Base-by-base conservation (phyloP, 345 rosid genomes). In the Jatropha curcas region DNA sequence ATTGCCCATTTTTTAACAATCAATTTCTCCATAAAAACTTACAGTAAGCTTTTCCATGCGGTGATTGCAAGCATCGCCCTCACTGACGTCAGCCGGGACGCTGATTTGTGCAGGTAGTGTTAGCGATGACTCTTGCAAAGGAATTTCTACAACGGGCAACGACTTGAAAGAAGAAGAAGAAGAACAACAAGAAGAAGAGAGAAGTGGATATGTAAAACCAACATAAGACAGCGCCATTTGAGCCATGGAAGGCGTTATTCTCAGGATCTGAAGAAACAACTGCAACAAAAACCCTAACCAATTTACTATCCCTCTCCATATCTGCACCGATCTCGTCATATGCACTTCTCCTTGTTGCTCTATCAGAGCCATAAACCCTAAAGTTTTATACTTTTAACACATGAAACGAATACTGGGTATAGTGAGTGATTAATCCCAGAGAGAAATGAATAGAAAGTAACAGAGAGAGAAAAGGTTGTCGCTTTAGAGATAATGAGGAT, bases 141-240 rank as follows among this genome's bases (percentile, higher is more conserved):
- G 59, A 56, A 71, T 34, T 81, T 94, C 97, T 65, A 86, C 87
- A 61, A 70, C 85, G 2, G 97, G 93, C 60, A 94, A 79, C 17
- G 93, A 92, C 77, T 84, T 87, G 69, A 92, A 94, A 76, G 85
- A 86, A 60, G 81, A 80, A 7, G 85, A 45, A 55, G 87, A 33
- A 59, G 83, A 28, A 58, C n/a, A 82, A 12, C 14, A 60, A 60
- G 55, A 70, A 16, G 56, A 60, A 35, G 46, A 57, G 7, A 55
- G 51, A 55, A 25, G 33, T 12, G 9, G 51, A 35, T 69, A 53
- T n/a, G 48, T n/a, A 70, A 59, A 59, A 59, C 72, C 56, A 71
- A 60, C 31, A 45, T 71, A 71, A 31, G 67, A 71, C 13, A 60
- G 57, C 12, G 60, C 2, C 43, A 71, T 45, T 48, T 71, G 67